Percentiles rank a stretch among this genome's conserved stretches.
Evolutionary conservation across 345 rosid genomes (phyloP).

Genomic region (Brassica juncea): DNA sequence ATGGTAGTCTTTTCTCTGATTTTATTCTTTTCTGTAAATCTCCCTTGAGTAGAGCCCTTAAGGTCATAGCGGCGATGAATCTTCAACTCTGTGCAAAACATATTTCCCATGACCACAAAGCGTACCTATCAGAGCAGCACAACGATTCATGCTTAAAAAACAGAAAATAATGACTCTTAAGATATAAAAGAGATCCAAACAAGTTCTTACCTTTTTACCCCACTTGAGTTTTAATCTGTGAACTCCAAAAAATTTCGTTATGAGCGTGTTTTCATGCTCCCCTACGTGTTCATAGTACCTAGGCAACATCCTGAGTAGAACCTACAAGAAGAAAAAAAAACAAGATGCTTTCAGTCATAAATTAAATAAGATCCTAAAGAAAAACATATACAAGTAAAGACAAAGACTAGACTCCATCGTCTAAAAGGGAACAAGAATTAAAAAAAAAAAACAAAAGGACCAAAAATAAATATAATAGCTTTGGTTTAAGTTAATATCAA

Average conservation of each 20-base stretch:
- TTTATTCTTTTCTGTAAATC: constrained; percentile 69
- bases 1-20: constrained; percentile 69
- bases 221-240: constrained; percentile 77
- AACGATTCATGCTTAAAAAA: constrained; percentile 23
- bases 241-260: constrained; percentile 88
- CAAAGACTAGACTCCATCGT: constrained; percentile 15
- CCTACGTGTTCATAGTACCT: constrained; percentile 74
- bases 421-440: background rate
- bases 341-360: constrained; percentile 14
- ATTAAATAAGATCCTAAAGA: background rate
- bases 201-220: constrained; percentile 70
- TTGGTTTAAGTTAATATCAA: constrained; percentile 30
- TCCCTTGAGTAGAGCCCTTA: constrained; percentile 88
- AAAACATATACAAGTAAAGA: background rate
- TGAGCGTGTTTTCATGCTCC: constrained; percentile 82
- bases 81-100: constrained; percentile 94
- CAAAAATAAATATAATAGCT: constrained; percentile 15
- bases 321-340: constrained; percentile 47
- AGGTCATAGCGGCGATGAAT: constrained; percentile 94
- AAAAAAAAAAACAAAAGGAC: background rate
- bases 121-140: constrained; percentile 66
- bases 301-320: constrained; percentile 83
- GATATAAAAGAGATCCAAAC: constrained; percentile 8
- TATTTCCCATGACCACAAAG: constrained; percentile 98
- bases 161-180: constrained; percentile 1